Conservation (phyloP, 345 rosid genomes). For the Eucalyptus albens region DNA sequence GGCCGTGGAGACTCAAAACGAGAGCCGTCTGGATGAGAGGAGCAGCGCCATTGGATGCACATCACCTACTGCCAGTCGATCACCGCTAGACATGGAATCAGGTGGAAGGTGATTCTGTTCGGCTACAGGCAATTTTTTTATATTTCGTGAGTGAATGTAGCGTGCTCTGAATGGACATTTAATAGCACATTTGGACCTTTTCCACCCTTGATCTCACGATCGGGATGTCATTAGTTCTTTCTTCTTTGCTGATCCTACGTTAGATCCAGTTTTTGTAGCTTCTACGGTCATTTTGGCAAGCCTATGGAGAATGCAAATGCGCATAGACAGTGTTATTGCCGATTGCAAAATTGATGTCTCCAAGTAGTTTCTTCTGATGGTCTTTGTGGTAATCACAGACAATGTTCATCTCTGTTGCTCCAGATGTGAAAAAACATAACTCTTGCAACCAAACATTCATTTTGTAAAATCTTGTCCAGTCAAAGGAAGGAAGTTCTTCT, state of each 20-base stretch:
- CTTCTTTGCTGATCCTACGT: neutral
- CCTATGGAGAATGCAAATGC: neutral
- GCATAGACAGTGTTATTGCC: neutral
- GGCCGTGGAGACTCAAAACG: neutral
- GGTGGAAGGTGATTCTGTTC: slow-evolving; percentile 19
- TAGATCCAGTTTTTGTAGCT: neutral
- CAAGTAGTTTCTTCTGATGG: neutral
- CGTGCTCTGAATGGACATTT: neutral
- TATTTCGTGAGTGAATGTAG: neutral
- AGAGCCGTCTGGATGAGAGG: neutral
- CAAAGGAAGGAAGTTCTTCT: neutral
- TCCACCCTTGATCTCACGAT: neutral
- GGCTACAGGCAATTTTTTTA: neutral
- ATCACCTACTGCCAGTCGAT: neutral
- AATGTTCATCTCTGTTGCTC: neutral
- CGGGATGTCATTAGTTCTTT: neutral
- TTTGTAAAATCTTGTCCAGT: neutral
- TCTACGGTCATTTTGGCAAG: neutral
- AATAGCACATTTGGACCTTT: neutral
- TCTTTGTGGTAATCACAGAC: neutral
- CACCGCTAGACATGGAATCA: slow-evolving; percentile 16
- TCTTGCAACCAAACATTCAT: neutral
- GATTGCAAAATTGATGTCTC: neutral
- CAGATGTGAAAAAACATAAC: neutral
- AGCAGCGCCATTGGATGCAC: neutral